These are phyloP conservation scores for Solanum tarapatanum DNA, from an alignment of 257 asterid genomes.

Conservation along the genomic window DNA sequence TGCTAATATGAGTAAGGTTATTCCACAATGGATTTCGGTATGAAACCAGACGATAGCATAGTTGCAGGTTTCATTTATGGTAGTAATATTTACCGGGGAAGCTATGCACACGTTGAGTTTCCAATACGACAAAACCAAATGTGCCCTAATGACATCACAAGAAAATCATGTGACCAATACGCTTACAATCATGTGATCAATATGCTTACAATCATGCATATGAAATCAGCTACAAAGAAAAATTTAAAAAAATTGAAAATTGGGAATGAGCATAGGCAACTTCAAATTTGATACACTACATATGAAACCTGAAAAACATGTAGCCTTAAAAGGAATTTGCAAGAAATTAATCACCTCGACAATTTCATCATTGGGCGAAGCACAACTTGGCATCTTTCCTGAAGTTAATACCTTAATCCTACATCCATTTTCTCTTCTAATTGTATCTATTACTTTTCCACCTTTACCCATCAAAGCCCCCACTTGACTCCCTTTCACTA, in stretches of 20 bases:
- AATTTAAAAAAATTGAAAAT: background rate
- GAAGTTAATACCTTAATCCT: conserved; percentile 41
- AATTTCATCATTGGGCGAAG: conserved; percentile 35
- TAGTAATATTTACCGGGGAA: background rate
- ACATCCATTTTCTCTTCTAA: conserved; percentile 60
- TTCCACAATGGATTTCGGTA: background rate
- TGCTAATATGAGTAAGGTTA: background rate
- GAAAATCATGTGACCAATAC: background rate
- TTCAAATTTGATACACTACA: background rate
- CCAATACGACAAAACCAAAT: background rate
- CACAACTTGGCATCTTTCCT: conserved; percentile 21
- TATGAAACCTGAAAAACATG: background rate
- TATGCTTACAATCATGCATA: background rate
- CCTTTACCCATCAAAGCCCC: conserved; percentile 75
- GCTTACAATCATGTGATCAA: background rate
- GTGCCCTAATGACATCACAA: background rate
- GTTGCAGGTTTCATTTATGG: background rate
- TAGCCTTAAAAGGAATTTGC: background rate
- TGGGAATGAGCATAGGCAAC: background rate
- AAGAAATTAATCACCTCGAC: conserved; percentile 53
- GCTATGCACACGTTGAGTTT: background rate
- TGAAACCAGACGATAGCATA: background rate
- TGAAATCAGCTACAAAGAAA: background rate
- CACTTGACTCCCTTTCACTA: conserved; percentile 42
- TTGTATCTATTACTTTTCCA: conserved; percentile 57